Conservation (phyloP, 257 asterid species). For the Solanum pimpinellifolium region DNA sequence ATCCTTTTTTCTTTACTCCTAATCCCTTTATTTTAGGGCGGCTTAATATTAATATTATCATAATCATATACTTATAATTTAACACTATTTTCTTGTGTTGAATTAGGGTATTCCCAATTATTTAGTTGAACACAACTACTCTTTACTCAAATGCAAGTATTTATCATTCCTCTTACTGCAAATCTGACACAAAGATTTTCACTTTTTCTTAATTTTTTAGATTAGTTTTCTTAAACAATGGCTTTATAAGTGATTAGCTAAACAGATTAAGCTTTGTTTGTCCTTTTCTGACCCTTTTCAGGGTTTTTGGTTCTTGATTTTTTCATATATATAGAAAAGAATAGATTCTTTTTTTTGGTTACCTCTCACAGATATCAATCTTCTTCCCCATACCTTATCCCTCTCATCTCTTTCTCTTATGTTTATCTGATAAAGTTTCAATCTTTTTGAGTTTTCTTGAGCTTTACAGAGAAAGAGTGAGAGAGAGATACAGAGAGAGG, state of each 20-base stretch:
- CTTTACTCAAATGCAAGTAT: not conserved
- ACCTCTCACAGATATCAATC: not conserved
- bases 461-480: constrained; percentile 2
- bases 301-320: not conserved
- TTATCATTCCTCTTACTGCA: not conserved
- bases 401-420: not conserved
- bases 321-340: not conserved
- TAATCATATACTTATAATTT: not conserved
- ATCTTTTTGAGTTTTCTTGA: not conserved
- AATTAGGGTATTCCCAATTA: not conserved
- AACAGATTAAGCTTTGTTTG: not conserved
- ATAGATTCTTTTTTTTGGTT: not conserved
- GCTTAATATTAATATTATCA: not conserved
- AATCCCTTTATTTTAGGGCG: not conserved
- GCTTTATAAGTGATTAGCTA: not conserved
- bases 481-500: not conserved
- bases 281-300: not conserved
- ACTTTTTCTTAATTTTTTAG: not conserved
- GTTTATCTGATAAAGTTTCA: not conserved
- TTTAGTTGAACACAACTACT: not conserved
- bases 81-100: not conserved
- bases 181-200: not conserved
- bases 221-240: not conserved
- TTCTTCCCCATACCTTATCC: not conserved
- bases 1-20: not conserved